Percentiles rank a stretch among this genome's conserved stretches.
Conservation (phyloP, 768 basidiomycete genomes). For the Suillus americanus region DNA sequence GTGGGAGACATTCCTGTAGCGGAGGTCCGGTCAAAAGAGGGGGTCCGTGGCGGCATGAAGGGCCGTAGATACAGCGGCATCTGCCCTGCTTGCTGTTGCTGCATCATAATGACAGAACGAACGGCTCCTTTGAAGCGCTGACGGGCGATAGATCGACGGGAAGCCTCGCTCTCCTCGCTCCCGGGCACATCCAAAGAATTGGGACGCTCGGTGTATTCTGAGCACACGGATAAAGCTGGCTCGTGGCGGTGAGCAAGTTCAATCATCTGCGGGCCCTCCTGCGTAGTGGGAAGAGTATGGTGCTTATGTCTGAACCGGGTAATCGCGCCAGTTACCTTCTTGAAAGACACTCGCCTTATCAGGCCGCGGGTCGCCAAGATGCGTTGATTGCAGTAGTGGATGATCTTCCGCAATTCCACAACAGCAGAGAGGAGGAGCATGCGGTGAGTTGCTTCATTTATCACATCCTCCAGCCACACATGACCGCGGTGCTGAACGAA, state of each 20-base stretch:
- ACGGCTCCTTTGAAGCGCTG: constrained; percentile 43
- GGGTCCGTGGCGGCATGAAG: constrained; percentile 29
- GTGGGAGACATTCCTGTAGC: constrained; percentile 30
- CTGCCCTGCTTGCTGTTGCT: constrained; percentile 10
- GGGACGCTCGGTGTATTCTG: constrained; percentile 26
- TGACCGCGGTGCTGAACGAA: constrained; percentile 48
- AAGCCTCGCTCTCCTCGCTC: constrained; percentile 26
- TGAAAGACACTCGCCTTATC: constrained; percentile 21
- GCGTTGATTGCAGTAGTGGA: constrained; percentile 25
- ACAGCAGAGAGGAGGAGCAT: constrained; percentile 29
- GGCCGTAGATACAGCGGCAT: constrained; percentile 19
- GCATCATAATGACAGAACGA: constrained; percentile 47
- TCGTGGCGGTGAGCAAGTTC: constrained; percentile 12
- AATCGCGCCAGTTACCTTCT: background rate
- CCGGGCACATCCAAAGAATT: constrained; percentile 24
- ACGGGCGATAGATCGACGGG: constrained; percentile 29
- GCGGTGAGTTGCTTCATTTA: constrained; percentile 26
- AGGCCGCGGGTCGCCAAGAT: constrained; percentile 19
- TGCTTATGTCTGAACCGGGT: background rate
- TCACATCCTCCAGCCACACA: constrained; percentile 52
- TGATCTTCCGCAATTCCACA: background rate
- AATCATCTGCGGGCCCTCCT: background rate
- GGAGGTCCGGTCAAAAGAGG: constrained; percentile 31
- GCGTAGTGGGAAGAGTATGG: background rate
- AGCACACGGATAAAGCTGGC: constrained; percentile 25